Base-by-base conservation (phyloP, 1,284 basidiomycete species). In the Austroboletus sp. region DNA sequence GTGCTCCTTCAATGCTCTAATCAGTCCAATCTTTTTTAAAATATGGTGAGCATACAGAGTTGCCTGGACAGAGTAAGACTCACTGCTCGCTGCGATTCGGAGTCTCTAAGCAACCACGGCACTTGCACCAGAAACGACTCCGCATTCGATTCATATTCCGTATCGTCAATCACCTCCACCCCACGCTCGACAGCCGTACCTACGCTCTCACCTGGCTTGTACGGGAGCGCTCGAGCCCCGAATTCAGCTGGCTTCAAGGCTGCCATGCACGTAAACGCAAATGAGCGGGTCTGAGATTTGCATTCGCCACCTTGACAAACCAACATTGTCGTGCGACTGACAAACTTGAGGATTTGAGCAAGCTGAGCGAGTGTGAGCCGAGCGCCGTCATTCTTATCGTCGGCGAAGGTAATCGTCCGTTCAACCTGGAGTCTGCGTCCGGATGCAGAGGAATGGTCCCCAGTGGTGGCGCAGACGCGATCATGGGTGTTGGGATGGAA, bases 251-350 rank as follows among this genome's bases (percentile, higher is more conserved):
- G 42, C 1, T 45, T 15, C 26, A 57, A 27, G 1, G 55, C 55
- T 3, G 26, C 42, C 40, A 58, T 10, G 15, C 49, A 57, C 13
- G 15, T 42, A 11, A 60, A 56, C 13, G 40, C 40, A 15, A 52
- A 53, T 10, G 45, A 26, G 12, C 45, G 57, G 0, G 57, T 47
- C 31, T 55, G 52, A 4, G 35, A 46, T 13, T 16, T 31, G 29
- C 29, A 30, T 30, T 10, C 29, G 13, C 29, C 10, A 13, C 29
- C 29, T 30, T 30, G 29, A 30, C 42, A 54, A 2, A 46, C 13
- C 32, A 37, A 0, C 39, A 13, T 43, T 1, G 46, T 45, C 46
- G 33, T 30, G 1, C 42, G 44, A 10, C 55, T 41, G 4, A 59
- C 15, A 11, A 56, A 39, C 4, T n/a, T 30, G 29, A 57, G 29